Evolutionary conservation across 768 basidiomycete species (phyloP).

Genomic region (Pleurotus citrinopileatus): DNA sequence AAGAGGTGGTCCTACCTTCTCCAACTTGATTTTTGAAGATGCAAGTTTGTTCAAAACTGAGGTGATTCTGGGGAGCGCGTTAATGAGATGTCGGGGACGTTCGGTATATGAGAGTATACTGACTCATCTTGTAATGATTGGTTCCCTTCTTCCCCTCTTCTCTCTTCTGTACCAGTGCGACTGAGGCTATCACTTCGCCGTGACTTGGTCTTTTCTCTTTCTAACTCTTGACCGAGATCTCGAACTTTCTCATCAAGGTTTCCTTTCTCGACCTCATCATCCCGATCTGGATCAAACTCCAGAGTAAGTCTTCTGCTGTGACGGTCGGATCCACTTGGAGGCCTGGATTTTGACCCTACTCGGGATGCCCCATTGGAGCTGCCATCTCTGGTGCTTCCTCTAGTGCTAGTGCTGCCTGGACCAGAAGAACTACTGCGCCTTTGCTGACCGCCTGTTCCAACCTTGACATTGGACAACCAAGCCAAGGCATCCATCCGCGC

Average conservation of each 20-base stretch:
- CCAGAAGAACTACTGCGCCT: slow-evolving; percentile 55
- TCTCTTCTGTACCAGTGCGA: slow-evolving; percentile 29
- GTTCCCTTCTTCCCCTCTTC: slow-evolving; percentile 28
- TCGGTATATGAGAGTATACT: slow-evolving; percentile 17
- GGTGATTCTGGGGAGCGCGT: slow-evolving; percentile 51
- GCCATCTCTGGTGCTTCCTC: slow-evolving; percentile 30
- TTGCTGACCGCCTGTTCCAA: slow-evolving; percentile 34
- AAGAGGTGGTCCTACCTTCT: slow-evolving; percentile 52
- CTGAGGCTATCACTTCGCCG: slow-evolving; percentile 45
- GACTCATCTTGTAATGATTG: slow-evolving; percentile 76
- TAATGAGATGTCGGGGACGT: background rate
- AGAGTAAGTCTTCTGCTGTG: slow-evolving; percentile 14
- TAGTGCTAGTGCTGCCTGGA: slow-evolving; percentile 23
- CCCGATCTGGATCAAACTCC: slow-evolving; percentile 13
- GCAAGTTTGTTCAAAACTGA: slow-evolving; percentile 65
- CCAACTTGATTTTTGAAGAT: slow-evolving; percentile 74
- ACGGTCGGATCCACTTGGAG: slow-evolving; percentile 17
- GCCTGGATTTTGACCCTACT: slow-evolving; percentile 43
- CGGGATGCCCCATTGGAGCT: slow-evolving; percentile 47
- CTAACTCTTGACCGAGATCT: slow-evolving; percentile 12
- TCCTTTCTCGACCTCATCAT: slow-evolving; percentile 15
- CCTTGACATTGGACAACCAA: slow-evolving; percentile 75
- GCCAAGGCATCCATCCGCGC: slow-evolving; percentile 61
- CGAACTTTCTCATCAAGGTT: slow-evolving; percentile 7
- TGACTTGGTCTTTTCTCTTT: slow-evolving; percentile 22